Percentiles rank a stretch among this genome's conserved stretches.
phyloP scores from a whole-genome alignment of 139 green algal species.

The Tetradesmus obliquus region DNA sequence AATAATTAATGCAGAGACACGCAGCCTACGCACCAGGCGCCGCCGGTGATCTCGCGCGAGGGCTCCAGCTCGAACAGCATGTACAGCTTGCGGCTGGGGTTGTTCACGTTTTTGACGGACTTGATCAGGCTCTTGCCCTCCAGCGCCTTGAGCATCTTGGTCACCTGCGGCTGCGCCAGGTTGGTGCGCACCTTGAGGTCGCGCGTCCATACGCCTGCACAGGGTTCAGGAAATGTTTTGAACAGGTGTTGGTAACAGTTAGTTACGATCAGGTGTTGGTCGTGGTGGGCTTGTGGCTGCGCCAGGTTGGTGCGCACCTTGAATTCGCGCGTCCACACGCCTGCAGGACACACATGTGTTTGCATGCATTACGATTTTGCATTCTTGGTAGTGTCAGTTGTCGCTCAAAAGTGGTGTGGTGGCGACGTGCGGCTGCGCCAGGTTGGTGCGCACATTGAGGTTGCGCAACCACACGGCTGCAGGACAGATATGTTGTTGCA shows the following conservation, averaged over 20 bases:
- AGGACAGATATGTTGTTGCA: too few relatives aligned
- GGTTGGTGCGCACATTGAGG: too few relatives aligned
- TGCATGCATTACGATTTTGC: too few relatives aligned
- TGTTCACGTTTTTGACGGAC: constrained; percentile 82
- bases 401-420: too few relatives aligned
- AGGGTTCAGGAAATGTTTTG: background rate
- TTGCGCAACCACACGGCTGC: too few relatives aligned
- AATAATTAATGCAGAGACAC: background rate
- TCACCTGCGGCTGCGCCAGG: constrained; percentile 88
- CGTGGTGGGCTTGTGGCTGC: constrained; percentile 67
- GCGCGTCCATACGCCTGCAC: constrained; percentile 91
- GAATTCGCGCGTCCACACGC: constrained; percentile 95
- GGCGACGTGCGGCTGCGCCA: constrained; percentile 48
- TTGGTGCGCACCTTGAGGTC: constrained; percentile 92
- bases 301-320: constrained; percentile 85
- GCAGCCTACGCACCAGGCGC: constrained; percentile 78
- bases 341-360: constrained; percentile 48
- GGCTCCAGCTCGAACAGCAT: constrained; percentile 95
- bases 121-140: constrained; percentile 92
- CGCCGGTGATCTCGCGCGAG: constrained; percentile 92
- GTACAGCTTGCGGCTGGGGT: constrained; percentile 91
- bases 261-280: too few relatives aligned
- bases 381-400: too few relatives aligned
- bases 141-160: constrained; percentile 93
- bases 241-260: too few relatives aligned